These are phyloP conservation scores for Globisporangium yorkense DNA, from an alignment of 352 stramenopile species.

Conservation along the genomic window DNA sequence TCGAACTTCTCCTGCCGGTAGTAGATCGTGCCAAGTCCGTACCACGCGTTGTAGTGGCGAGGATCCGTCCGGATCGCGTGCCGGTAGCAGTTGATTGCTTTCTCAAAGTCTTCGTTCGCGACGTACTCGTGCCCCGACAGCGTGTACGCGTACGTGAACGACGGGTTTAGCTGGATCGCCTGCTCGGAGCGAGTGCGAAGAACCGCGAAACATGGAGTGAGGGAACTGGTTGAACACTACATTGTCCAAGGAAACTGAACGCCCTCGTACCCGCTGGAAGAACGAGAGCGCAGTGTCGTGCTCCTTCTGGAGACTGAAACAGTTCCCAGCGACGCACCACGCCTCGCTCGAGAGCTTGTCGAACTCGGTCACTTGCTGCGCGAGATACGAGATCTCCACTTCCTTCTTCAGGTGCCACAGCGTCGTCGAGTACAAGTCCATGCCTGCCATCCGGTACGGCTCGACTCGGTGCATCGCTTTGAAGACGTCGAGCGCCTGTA, in stretches of 20 bases:
- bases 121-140: constrained; percentile 97
- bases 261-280: constrained; percentile 83
- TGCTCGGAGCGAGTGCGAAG: constrained; percentile 6
- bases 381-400: constrained; percentile 95
- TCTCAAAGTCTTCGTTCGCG: constrained; percentile 97
- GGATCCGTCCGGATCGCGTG: constrained; percentile 92
- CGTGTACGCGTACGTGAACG: constrained; percentile 97
- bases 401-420: constrained; percentile 98
- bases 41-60: constrained; percentile 93
- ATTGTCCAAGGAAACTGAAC: not conserved
- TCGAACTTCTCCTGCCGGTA: constrained; percentile 97
- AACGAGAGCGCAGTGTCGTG: constrained; percentile 95
- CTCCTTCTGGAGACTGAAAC: constrained; percentile 97
- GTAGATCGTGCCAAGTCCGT: constrained; percentile 93
- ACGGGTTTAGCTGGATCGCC: constrained; percentile 92
- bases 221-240: not conserved
- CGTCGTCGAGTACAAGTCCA: constrained; percentile 94
- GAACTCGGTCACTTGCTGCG: constrained; percentile 91
- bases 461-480: constrained; percentile 87
- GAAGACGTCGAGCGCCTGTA: constrained; percentile 83
- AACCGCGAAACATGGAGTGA: not conserved
- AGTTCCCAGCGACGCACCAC: constrained; percentile 97
- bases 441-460: constrained; percentile 90
- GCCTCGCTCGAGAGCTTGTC: constrained; percentile 91
- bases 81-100: constrained; percentile 94